A percentile compares a stretch with the other conserved stretches of the same genome.
Evolutionary conservation across 1,139 yeast genomes (phyloP).

Genomic region (Blastobotrys serpentis): DNA sequence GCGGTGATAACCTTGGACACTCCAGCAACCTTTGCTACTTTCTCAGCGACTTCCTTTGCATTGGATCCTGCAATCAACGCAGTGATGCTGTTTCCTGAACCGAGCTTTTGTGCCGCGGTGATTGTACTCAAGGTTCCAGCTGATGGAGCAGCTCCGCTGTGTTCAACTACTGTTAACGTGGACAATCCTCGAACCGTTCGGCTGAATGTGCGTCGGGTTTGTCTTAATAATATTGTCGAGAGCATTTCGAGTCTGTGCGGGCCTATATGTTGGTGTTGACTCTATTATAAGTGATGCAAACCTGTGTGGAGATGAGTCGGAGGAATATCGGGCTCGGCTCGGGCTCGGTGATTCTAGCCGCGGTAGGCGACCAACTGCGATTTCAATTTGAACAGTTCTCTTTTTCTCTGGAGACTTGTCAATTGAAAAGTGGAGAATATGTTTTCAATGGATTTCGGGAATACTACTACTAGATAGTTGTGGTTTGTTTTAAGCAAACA

Average conservation of each 20-base stretch:
- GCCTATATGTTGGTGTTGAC: constrained; percentile 10
- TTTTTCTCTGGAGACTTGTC: too few relatives aligned
- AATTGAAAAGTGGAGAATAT: too few relatives aligned
- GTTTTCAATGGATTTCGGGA: too few relatives aligned
- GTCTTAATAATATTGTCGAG: background rate
- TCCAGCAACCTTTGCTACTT: constrained; percentile 39
- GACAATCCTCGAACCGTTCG: constrained; percentile 43
- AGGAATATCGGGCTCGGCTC: constrained; percentile 7
- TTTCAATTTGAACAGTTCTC: too few relatives aligned
- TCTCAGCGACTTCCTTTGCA: constrained; percentile 38
- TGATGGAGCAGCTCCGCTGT: constrained; percentile 51
- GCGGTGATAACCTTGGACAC: constrained; percentile 42
- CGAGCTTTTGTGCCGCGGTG: constrained; percentile 43
- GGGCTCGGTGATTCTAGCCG: constrained; percentile 4
- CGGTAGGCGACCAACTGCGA: constrained; percentile 4
- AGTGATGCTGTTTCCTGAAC: constrained; percentile 38
- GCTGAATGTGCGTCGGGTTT: constrained; percentile 5
- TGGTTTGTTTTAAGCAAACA: too few relatives aligned
- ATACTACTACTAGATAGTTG: too few relatives aligned
- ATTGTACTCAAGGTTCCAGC: constrained; percentile 59
- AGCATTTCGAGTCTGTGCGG: constrained; percentile 2
- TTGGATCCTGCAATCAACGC: constrained; percentile 44
- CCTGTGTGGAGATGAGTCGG: constrained; percentile 8
- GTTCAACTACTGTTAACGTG: constrained; percentile 76
- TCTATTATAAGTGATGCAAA: background rate